phyloP scores from a whole-genome alignment of 1,284 basidiomycete species.

The Cystobasidiaceae sp. region DNA sequence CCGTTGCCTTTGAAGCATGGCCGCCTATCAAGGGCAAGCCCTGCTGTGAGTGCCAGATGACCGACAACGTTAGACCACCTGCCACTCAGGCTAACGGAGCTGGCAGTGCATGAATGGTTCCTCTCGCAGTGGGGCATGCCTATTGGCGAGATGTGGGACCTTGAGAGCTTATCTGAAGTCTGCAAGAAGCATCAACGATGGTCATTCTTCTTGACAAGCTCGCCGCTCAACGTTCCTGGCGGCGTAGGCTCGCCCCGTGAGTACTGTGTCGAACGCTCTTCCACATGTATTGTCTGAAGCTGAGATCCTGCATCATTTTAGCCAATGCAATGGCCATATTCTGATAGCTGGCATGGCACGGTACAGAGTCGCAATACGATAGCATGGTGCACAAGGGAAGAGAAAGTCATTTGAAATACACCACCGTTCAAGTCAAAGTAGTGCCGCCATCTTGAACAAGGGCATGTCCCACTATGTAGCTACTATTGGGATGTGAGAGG shows the following conservation, averaged over 20 bases:
- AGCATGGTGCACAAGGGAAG: too few relatives aligned
- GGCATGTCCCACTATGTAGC: constrained; percentile 16
- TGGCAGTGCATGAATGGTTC: constrained; percentile 31
- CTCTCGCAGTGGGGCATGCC: constrained; percentile 30
- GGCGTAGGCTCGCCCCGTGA: constrained; percentile 48
- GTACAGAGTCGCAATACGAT: too few relatives aligned
- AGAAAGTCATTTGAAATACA: too few relatives aligned
- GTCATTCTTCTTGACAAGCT: constrained; percentile 49
- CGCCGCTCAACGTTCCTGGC: constrained; percentile 48
- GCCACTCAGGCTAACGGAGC: not conserved
- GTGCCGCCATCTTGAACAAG: constrained; percentile 9
- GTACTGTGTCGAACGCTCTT: not conserved
- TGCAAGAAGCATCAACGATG: constrained; percentile 45
- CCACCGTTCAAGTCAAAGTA: constrained; percentile 6
- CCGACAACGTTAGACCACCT: not conserved
- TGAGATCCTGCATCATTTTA: too few relatives aligned
- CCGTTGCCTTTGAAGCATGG: constrained; percentile 40
- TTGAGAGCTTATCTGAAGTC: constrained; percentile 45
- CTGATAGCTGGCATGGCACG: too few relatives aligned
- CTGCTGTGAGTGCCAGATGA: constrained; percentile 3
- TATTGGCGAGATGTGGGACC: constrained; percentile 51
- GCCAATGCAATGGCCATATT: too few relatives aligned
- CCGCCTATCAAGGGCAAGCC: constrained; percentile 14
- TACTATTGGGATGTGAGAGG: constrained; percentile 15
- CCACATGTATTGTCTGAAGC: too few relatives aligned